Conservation (phyloP, 2,329 filamentous ascomycete species). For the Fusarium fujikuroi region DNA sequence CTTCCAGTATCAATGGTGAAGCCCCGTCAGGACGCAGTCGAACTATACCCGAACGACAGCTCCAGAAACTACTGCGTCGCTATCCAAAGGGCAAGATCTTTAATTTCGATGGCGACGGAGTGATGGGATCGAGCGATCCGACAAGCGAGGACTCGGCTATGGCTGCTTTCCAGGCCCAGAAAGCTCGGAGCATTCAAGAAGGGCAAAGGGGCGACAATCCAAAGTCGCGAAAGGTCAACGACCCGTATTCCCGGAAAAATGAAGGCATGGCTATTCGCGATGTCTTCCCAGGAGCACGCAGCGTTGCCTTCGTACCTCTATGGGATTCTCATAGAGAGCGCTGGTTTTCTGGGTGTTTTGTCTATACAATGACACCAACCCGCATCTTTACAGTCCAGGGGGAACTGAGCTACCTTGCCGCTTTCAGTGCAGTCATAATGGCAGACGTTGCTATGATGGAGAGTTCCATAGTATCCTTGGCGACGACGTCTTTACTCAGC, state of each 20-base stretch:
- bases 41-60: conserved; percentile 2
- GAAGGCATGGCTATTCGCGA: conserved; percentile 44
- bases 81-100: conserved; percentile 61
- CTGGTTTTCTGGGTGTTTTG: conserved; percentile 62
- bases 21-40: background rate
- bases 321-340: conserved; percentile 59
- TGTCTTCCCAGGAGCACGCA: conserved; percentile 57
- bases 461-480: conserved; percentile 52
- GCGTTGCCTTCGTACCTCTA: conserved; percentile 58
- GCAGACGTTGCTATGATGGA: conserved; percentile 62
- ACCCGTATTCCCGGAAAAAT: conserved; percentile 23
- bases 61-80: conserved; percentile 40
- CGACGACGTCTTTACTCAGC: conserved; percentile 68
- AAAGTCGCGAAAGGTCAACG: background rate
- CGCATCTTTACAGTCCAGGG: conserved; percentile 58
- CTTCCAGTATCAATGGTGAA: conserved; percentile 49
- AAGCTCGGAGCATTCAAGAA: background rate
- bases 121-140: conserved; percentile 47
- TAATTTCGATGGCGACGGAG: conserved; percentile 54
- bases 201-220: background rate
- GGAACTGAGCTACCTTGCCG: conserved; percentile 62
- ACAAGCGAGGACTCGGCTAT: conserved; percentile 41
- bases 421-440: conserved; percentile 66
- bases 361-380: conserved; percentile 58
- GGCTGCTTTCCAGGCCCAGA: background rate